These are phyloP conservation scores for Clarireedia monteithiana DNA, from an alignment of 2,329 filamentous ascomycete species.

Conservation along the genomic window DNA sequence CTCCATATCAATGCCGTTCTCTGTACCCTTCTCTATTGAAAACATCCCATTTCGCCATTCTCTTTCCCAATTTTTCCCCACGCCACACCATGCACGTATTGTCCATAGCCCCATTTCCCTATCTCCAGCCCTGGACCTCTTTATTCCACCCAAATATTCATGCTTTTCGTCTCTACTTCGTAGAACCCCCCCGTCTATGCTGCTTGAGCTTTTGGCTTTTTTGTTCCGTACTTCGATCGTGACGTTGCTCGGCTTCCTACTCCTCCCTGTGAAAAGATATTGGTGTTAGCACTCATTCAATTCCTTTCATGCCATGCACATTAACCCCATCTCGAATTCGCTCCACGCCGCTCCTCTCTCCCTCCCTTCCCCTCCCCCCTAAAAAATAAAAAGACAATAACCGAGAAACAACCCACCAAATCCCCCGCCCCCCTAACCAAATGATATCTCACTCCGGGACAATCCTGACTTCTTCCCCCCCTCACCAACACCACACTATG, in stretches of 20 bases:
- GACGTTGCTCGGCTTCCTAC: conserved; percentile 77
- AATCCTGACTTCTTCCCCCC: conserved; percentile 90
- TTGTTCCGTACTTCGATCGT: conserved; percentile 94
- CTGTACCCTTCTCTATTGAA: too few relatives aligned
- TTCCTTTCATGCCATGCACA: not conserved
- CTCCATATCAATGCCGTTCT: too few relatives aligned
- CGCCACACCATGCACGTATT: too few relatives aligned
- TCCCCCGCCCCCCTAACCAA: conserved; percentile 86
- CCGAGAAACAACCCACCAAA: conserved; percentile 57
- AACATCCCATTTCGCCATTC: too few relatives aligned
- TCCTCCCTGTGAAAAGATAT: conserved; percentile 58
- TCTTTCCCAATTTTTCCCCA: too few relatives aligned
- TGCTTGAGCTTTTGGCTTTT: conserved; percentile 72
- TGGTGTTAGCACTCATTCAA: conserved; percentile 21
- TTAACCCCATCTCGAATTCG: not conserved
- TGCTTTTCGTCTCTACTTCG: too few relatives aligned
- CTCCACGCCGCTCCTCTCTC: not conserved
- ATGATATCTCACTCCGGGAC: conserved; percentile 95
- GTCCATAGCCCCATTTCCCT: too few relatives aligned
- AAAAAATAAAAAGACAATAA: not conserved
- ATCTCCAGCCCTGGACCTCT: too few relatives aligned
- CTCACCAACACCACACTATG: conserved; percentile 96
- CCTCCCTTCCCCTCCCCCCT: not conserved
- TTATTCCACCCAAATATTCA: too few relatives aligned
- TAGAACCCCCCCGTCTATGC: not conserved